Percentiles rank a stretch among this genome's conserved stretches.
These are phyloP conservation scores for Neofusicoccum ribis DNA, from an alignment of 2,329 filamentous ascomycete species.

Conservation along the genomic window DNA sequence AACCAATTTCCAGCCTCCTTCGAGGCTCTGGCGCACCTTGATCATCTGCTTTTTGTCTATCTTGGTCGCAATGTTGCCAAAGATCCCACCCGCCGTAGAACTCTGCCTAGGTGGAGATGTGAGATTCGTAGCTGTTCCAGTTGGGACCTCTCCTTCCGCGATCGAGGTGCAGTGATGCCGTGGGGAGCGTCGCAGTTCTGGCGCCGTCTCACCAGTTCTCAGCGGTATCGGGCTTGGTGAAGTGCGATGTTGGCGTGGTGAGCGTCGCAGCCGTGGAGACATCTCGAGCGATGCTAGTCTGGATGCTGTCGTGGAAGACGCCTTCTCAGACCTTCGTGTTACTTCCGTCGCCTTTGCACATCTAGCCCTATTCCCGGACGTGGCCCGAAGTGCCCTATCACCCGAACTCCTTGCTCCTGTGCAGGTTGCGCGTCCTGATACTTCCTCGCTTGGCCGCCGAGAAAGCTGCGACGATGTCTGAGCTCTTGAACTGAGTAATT, in stretches of 20 bases:
- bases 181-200: not conserved
- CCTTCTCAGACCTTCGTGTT: not conserved
- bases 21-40: slow-evolving; percentile 32
- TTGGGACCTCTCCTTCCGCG: not conserved
- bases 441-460: not conserved
- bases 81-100: not conserved
- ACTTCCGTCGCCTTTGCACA: not conserved
- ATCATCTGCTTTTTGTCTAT: not conserved
- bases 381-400: not conserved
- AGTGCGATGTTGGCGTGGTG: slow-evolving; percentile 26
- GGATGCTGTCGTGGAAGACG: not conserved
- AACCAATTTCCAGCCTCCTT: slow-evolving; percentile 34
- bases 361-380: not conserved
- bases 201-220: slow-evolving; percentile 26
- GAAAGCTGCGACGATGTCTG: not conserved
- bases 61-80: not conserved
- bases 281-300: not conserved
- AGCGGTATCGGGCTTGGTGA: slow-evolving; percentile 24
- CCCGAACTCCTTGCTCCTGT: not conserved
- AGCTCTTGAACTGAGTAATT: not conserved
- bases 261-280: slow-evolving; percentile 23
- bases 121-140: no score
- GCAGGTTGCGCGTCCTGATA: not conserved
- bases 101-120: no score
- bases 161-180: not conserved